Base-by-base conservation (phyloP, 1,284 basidiomycete species). In the Thecaphora frezii region DNA sequence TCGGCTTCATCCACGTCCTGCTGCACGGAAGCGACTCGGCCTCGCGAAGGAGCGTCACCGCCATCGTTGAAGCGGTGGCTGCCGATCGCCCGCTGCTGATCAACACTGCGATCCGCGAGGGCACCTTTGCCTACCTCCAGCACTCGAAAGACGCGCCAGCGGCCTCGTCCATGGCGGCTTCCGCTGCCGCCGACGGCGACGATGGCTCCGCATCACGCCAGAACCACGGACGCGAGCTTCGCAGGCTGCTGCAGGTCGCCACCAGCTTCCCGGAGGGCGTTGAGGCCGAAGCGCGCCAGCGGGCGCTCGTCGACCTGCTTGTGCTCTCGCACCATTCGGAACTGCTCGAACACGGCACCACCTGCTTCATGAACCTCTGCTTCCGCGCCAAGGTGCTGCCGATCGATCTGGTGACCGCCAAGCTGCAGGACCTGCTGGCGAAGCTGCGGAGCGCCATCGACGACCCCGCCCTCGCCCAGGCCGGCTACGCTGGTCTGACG, bases 281-380 rank as follows among this genome's bases (percentile, higher is more conserved):
- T 44, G 54, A 58, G 13, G 19, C 49, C 13, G 46, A 58, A 9
- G 45, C 45, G 5, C 48, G 59, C 4, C 58, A 65, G 44, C 58
- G 62, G 28, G 64, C 67, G 19, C 62, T 79, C 1, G 60, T 66
- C n/a, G 61, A 66, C 36, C 62, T 75, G 7, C 58, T 79, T n/a
- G 64, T 79, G 21, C 49, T 71, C 10, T 56, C 73, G n/a, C 77
- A 79, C 47, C 58, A 68, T 28, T 26, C 71, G 21, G 60, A 66
- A 39, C 48, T 76, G 33, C 64, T 62, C 36, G 69, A 67, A 43
- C 49, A 55, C 26, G 66, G 68, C 50, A 57, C 63, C 9, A 63
- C 63, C 10, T 53, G 57, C 46, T 77, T 74, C 54, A 69, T 74
- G 56, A 67, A 69, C 33, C 66, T 78, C 50, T 75, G 73, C 47